A percentile compares a stretch with the other conserved stretches of the same genome.
These are phyloP conservation scores for Miamiensis avidus DNA, from an alignment of 169 alveolate genomes.

Conservation along the genomic window DNA sequence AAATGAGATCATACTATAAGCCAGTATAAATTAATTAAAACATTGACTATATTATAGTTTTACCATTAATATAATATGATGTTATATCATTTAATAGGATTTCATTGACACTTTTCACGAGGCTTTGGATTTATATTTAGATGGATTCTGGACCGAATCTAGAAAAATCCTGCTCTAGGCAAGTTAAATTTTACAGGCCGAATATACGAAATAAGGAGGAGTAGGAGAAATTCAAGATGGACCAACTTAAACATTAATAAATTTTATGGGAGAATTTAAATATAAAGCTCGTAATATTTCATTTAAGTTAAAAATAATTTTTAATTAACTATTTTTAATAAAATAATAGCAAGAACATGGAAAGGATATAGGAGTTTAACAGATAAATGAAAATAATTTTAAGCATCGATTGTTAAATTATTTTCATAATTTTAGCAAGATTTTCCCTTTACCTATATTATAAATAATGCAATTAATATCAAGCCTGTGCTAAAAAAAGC, in stretches of 20 bases:
- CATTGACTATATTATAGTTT: not conserved
- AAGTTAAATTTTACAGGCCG: not conserved
- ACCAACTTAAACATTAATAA: conserved; percentile 24
- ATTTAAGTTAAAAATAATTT: too few relatives aligned
- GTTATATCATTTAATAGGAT: not conserved
- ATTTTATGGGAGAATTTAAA: not conserved
- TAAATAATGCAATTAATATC: too few relatives aligned
- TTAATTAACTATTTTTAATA: too few relatives aligned
- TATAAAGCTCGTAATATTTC: conserved; percentile 13
- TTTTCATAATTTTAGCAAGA: too few relatives aligned
- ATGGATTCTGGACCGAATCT: conserved; percentile 46
- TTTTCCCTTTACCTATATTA: too few relatives aligned
- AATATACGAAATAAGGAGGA: too few relatives aligned
- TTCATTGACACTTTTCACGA: conserved; percentile 6
- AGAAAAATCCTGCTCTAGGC: conserved; percentile 15
- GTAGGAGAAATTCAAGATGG: conserved; percentile 30
- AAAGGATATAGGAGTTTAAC: conserved; percentile 87
- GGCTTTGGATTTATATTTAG: conserved; percentile 31
- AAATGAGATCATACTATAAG: conserved; percentile 8
- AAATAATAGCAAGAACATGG: conserved; percentile 61
- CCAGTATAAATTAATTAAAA: conserved; percentile 9
- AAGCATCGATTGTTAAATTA: too few relatives aligned
- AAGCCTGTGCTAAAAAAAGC: too few relatives aligned
- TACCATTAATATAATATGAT: not conserved
- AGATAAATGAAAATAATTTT: conserved; percentile 84